A percentile compares a stretch with the other conserved stretches of the same genome.
Evolutionary conservation across 106 monocot species (phyloP).

Genomic region (Acorus gramineus): DNA sequence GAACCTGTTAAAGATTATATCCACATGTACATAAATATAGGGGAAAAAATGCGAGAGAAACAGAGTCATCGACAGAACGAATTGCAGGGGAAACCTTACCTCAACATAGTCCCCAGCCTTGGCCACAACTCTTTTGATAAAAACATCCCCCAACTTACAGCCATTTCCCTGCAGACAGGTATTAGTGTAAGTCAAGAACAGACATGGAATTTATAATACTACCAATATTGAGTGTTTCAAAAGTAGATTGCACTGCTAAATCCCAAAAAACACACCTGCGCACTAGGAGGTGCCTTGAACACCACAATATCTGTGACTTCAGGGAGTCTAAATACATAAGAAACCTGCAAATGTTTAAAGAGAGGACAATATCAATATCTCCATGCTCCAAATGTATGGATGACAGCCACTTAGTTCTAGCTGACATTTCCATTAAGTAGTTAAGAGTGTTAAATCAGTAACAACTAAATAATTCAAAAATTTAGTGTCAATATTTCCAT

Average conservation of each 20-base stretch:
- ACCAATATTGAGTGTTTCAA: too few species aligned
- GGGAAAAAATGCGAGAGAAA: background rate
- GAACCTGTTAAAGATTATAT: constrained; percentile 35
- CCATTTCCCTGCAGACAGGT: constrained; percentile 49
- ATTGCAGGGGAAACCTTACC: constrained; percentile 23
- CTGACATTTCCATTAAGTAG: too few species aligned
- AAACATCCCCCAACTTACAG: constrained; percentile 70
- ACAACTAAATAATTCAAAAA: too few species aligned
- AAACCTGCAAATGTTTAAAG: constrained; percentile 49
- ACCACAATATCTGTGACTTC: constrained; percentile 82
- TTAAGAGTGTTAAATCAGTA: too few species aligned
- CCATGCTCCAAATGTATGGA: too few species aligned
- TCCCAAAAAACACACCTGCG: constrained; percentile 35
- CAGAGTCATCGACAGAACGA: too few species aligned
- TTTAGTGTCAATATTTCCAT: too few species aligned
- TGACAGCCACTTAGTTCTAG: too few species aligned
- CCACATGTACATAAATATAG: too few species aligned
- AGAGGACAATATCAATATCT: background rate
- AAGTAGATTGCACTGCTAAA: background rate
- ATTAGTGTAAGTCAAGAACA: background rate
- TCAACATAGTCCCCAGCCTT: constrained; percentile 81
- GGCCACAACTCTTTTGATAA: constrained; percentile 93
- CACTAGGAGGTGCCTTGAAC: constrained; percentile 60
- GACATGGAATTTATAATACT: background rate
- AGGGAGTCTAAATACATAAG: constrained; percentile 74